Evolutionary conservation across 2,329 filamentous ascomycete genomes (phyloP).

Genomic region (Neoascochyta sp.): DNA sequence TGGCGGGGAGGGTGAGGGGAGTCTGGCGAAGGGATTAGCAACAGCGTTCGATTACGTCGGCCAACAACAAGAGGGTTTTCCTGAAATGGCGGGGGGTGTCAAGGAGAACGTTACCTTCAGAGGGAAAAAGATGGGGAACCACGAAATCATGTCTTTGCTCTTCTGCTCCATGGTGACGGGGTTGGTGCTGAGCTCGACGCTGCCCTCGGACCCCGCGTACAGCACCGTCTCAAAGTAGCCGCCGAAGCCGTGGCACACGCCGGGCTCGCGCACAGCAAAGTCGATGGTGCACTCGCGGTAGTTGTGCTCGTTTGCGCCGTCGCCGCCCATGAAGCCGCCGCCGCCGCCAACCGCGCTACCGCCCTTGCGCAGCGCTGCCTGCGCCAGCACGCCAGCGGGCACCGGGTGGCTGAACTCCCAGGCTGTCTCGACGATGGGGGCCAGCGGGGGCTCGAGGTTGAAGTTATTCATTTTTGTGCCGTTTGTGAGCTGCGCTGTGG

Average conservation of each 20-base stretch:
- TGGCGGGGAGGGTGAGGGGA: constrained; percentile 79
- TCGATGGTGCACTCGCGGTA: constrained; percentile 71
- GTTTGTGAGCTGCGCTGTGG: constrained; percentile 52
- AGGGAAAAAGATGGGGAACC: constrained; percentile 98
- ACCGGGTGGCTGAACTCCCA: constrained; percentile 81
- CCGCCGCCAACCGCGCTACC: constrained; percentile 66
- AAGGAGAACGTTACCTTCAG: constrained; percentile 69
- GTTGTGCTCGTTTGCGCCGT: constrained; percentile 89
- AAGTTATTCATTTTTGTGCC: constrained; percentile 30
- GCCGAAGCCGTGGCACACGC: constrained; percentile 83
- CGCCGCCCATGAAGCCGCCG: constrained; percentile 69
- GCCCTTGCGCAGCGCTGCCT: constrained; percentile 54
- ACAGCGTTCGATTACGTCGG: no score
- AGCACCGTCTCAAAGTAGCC: constrained; percentile 98
- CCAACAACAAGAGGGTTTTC: no score
- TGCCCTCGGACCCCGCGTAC: constrained; percentile 58
- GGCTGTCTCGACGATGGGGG: constrained; percentile 62
- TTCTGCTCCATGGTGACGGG: constrained; percentile 88
- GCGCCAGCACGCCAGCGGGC: constrained; percentile 56
- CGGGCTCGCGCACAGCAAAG: constrained; percentile 74
- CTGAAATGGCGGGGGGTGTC: no score
- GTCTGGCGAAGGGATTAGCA: no score
- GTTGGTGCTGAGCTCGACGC: constrained; percentile 85
- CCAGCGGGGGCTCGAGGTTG: constrained; percentile 29
- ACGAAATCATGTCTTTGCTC: constrained; percentile 97